Evolutionary conservation across 1,284 basidiomycete species (phyloP).

Genomic region (Ceratobasidium sp.): DNA sequence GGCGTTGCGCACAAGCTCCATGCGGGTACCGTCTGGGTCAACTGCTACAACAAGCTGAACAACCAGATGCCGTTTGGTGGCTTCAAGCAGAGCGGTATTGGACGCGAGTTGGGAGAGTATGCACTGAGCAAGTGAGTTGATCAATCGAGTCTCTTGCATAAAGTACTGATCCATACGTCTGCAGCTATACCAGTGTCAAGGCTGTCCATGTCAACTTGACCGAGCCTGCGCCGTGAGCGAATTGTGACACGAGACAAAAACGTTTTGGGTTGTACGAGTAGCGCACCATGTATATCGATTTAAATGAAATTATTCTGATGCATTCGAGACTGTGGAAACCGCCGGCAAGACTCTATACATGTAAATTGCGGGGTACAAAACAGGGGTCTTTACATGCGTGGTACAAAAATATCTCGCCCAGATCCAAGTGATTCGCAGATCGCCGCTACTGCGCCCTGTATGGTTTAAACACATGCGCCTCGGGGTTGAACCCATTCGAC

Average conservation of each 20-base stretch:
- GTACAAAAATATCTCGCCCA: too few relatives aligned
- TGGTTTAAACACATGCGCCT: not conserved
- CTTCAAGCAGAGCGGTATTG: slow-evolving; percentile 86
- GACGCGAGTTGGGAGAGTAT: slow-evolving; percentile 86
- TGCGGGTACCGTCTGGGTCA: slow-evolving; percentile 86
- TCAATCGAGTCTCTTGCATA: slow-evolving; percentile 16
- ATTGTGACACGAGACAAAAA: not conserved
- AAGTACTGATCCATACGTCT: not conserved
- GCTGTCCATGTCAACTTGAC: slow-evolving; percentile 80
- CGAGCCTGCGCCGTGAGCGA: slow-evolving; percentile 42
- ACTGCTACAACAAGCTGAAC: slow-evolving; percentile 75
- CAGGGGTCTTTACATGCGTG: too few relatives aligned
- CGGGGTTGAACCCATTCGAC: not conserved
- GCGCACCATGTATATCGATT: not conserved
- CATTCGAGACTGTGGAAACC: too few relatives aligned
- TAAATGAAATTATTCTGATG: not conserved
- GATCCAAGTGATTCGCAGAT: too few relatives aligned
- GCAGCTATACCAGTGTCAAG: slow-evolving; percentile 86
- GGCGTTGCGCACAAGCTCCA: slow-evolving; percentile 77
- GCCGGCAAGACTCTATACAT: too few relatives aligned
- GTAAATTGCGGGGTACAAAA: too few relatives aligned
- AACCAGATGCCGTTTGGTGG: slow-evolving; percentile 83
- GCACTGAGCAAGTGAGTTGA: slow-evolving; percentile 68
- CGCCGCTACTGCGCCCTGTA: not conserved
- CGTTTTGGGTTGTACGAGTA: not conserved